These are phyloP conservation scores for Colletotrichum salicis DNA, from an alignment of 2,329 filamentous ascomycete genomes.

Conservation along the genomic window DNA sequence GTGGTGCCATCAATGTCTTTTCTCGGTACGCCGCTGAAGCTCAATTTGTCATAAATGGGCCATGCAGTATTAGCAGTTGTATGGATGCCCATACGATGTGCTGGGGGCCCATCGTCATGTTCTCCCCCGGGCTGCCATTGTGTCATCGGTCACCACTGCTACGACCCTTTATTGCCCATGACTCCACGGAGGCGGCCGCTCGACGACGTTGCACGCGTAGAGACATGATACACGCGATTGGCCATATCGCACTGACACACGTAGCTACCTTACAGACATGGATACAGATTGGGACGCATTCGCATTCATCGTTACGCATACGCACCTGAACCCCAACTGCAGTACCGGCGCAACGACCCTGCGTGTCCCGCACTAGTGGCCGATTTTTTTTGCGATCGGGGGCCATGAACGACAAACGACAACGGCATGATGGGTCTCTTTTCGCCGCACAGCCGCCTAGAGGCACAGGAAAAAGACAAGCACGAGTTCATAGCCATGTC, in stretches of 20 bases:
- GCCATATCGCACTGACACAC: neutral
- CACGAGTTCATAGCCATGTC: neutral
- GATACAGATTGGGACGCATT: neutral
- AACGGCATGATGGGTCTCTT: neutral
- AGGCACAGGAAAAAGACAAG: neutral
- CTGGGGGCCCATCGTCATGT: neutral
- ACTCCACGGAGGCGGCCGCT: too few relatives aligned
- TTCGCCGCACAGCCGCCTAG: too few relatives aligned
- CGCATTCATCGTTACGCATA: neutral
- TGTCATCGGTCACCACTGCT: neutral
- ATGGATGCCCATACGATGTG: neutral
- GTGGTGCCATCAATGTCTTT: neutral
- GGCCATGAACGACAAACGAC: conserved; percentile 14
- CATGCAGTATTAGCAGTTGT: neutral
- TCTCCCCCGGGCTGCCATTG: neutral
- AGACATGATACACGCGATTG: neutral
- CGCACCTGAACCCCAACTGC: neutral
- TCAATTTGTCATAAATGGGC: neutral
- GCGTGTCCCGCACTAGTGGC: conserved; percentile 19
- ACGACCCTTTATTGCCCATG: neutral
- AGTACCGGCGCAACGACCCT: conserved; percentile 3
- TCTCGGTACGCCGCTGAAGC: neutral
- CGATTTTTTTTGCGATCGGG: conserved; percentile 25
- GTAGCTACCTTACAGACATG: neutral
- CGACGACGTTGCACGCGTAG: neutral